Conservation (phyloP, 805 yeast genomes). For the Hanseniaspora clermontiae region DNA sequence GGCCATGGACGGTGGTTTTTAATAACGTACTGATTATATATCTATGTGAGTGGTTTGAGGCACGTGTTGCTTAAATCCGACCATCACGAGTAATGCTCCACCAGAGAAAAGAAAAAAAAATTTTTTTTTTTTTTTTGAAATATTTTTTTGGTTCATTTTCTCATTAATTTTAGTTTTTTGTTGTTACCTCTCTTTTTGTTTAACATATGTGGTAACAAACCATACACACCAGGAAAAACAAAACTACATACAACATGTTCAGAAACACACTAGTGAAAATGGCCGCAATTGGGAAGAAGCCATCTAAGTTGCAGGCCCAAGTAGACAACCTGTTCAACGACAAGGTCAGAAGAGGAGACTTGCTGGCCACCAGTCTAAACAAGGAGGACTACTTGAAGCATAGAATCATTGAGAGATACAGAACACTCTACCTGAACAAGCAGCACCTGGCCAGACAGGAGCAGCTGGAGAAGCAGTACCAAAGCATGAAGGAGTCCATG, state of each 20-base stretch:
- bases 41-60: too few species aligned
- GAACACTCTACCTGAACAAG: slow-evolving; percentile 52
- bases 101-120: too few species aligned
- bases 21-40: too few species aligned
- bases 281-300: not conserved
- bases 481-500: slow-evolving; percentile 58
- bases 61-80: too few species aligned
- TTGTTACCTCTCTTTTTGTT: too few species aligned
- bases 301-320: not conserved
- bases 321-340: slow-evolving; percentile 2
- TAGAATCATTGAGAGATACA: slow-evolving; percentile 67
- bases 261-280: not conserved
- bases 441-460: slow-evolving; percentile 33
- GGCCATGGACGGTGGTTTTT: slow-evolving; percentile 12
- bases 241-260: not conserved
- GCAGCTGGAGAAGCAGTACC: slow-evolving; percentile 47
- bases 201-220: too few species aligned
- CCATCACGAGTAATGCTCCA: too few species aligned
- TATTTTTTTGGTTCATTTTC: not conserved
- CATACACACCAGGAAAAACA: too few species aligned
- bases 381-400: slow-evolving; percentile 79
- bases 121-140: not conserved
- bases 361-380: slow-evolving; percentile 19
- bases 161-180: not conserved
- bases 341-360: not conserved